Evolutionary conservation across 768 basidiomycete species (phyloP), one percentile per base, ranked within the genome.

Genomic region (Boletus tomentosulus): DNA sequence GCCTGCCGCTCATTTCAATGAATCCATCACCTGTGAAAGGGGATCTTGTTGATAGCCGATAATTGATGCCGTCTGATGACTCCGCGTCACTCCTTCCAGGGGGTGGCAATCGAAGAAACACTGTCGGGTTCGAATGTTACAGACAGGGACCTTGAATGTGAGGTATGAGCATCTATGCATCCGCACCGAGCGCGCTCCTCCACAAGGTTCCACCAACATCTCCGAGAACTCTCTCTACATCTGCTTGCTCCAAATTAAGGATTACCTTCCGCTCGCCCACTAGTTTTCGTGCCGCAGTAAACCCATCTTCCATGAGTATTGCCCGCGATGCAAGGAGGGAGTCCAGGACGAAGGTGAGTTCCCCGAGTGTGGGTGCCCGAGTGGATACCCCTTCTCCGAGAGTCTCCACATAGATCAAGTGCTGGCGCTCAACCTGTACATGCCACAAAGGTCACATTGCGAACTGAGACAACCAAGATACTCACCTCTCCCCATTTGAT

Each of bases 211-310:
- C 87, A 6, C 92, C 93, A 19, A 90, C 79, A 52, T 92, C 91
- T 42, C 89, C 81, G 45, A 98, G 73, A 25, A 92, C 88, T 51
- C 91, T 77, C 70, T 94, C 91, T 0, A 95, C 87, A 60, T 97
- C 94, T 0, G 74, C 75, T 57, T 85, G 82, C 67, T 96, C 94
- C 57, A 96, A 65, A 63, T 92, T 92, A n/a, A 95, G 72, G 55
- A 92, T 71, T 1, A 96, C 75, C 61, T 83, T 81, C 55, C 88
- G 74, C 52, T 94, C 91, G 7, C 75, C 79, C 42, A 78, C 77
- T 1, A 74, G 67, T 62, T 87, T 90, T 39, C 84, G 74, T 44
- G 74, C 61, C 0, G 76, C 76, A 3, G 74, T 73, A 13, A 76
- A 71, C 0, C 81, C 83, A 34, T 86, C 83, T 58, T 93, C 89